Evolutionary conservation across 148 eudicot genomes (phyloP).

Genomic region (Heliosperma pusillum): DNA sequence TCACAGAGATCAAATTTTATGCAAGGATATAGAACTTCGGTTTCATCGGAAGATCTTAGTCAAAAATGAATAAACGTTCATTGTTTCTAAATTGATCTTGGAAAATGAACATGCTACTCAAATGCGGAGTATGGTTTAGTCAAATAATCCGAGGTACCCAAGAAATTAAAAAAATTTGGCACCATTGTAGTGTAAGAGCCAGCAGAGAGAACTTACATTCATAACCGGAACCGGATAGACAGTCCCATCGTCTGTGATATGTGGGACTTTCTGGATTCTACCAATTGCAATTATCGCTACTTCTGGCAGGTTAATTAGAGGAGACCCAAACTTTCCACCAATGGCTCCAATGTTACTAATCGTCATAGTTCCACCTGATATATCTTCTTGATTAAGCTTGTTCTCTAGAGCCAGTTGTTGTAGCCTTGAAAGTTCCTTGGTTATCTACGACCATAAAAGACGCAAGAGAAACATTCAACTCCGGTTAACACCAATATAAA

Average conservation of each 20-base stretch:
- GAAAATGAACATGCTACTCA: background rate
- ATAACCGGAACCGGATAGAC: conserved; percentile 67
- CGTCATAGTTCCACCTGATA: conserved; percentile 89
- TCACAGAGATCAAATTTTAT: background rate
- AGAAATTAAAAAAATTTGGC: background rate
- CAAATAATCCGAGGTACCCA: too few species aligned
- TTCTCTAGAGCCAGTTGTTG: conserved; percentile 65
- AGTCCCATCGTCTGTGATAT: conserved; percentile 59
- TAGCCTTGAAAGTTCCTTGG: conserved; percentile 76
- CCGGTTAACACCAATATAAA: background rate
- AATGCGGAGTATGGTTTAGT: background rate
- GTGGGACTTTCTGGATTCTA: conserved; percentile 67
- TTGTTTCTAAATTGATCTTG: too few species aligned
- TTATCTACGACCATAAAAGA: conserved; percentile 46
- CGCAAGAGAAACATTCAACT: background rate
- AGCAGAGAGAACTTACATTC: conserved; percentile 48
- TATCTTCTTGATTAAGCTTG: conserved; percentile 74
- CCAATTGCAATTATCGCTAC: conserved; percentile 89
- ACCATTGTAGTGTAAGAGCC: background rate
- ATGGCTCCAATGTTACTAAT: conserved; percentile 92
- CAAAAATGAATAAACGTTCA: too few species aligned
- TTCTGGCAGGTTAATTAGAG: conserved; percentile 79
- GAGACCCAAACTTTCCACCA: conserved; percentile 94
- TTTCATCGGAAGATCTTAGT: too few species aligned
- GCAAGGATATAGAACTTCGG: background rate